These are phyloP conservation scores for Jackrogersella multiformis DNA, from an alignment of 495 filamentous ascomycete species.

Conservation along the genomic window DNA sequence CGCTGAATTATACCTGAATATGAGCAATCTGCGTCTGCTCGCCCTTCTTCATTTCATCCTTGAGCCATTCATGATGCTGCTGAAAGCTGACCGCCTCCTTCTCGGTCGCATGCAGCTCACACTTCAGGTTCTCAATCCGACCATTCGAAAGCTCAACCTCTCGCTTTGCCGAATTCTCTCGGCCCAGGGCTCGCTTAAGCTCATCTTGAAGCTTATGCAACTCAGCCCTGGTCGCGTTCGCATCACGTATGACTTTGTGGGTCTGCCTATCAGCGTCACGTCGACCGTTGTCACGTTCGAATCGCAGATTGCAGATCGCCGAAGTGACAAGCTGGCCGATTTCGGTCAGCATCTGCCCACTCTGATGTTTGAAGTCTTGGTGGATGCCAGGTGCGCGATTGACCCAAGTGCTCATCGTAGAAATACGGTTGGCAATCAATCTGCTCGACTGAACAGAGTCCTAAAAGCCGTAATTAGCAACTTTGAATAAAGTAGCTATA, in stretches of 20 bases:
- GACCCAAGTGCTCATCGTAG: neutral
- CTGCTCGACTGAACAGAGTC: slow-evolving; percentile 3
- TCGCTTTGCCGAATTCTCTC: neutral
- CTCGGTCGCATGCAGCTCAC: neutral
- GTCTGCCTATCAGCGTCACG: neutral
- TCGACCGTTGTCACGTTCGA: slow-evolving; percentile 8
- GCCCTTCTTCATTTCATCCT: neutral
- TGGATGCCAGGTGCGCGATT: no score
- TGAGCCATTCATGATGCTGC: slow-evolving; percentile 4
- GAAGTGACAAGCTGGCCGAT: slow-evolving; percentile 9
- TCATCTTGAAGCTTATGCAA: neutral
- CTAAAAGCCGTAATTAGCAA: slow-evolving; percentile 13
- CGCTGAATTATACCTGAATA: slow-evolving; percentile 17
- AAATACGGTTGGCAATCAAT: slow-evolving; percentile 1
- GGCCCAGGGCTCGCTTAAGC: neutral
- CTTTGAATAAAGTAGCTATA: neutral
- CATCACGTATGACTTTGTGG: neutral
- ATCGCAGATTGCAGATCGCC: neutral
- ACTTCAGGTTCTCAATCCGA: neutral
- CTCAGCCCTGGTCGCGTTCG: neutral
- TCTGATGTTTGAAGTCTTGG: no score
- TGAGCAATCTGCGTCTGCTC: slow-evolving; percentile 6
- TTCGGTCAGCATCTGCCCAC: slow-evolving; percentile 6
- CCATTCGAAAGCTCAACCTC: neutral
- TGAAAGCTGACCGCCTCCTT: neutral